phyloP scores from a whole-genome alignment of 1,139 yeast genomes.

The Debaryomycetaceae sp. region DNA sequence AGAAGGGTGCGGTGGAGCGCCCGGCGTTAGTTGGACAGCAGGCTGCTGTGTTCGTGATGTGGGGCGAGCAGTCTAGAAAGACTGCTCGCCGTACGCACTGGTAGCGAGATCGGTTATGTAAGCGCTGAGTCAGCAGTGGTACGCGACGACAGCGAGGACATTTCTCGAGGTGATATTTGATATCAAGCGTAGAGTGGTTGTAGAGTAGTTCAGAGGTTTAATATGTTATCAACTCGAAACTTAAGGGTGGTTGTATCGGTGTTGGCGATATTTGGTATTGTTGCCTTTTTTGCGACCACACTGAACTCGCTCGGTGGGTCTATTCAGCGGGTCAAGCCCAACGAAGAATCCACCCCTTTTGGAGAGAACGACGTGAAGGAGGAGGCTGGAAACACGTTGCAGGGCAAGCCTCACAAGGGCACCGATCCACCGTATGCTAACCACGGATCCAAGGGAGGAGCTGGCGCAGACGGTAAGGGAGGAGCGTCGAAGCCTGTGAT shows the following conservation, averaged over 20 bases:
- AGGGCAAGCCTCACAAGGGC: conserved; percentile 32
- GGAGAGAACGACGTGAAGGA: conserved; percentile 21
- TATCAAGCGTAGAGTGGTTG: too few relatives aligned
- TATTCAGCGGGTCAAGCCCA: conserved; percentile 25
- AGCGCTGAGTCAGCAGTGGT: too few relatives aligned
- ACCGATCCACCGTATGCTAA: conserved; percentile 34
- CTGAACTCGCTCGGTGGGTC: conserved; percentile 25
- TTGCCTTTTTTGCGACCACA: conserved; percentile 36
- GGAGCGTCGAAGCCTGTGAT: conserved; percentile 7
- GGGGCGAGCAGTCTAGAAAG: too few relatives aligned
- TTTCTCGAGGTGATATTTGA: too few relatives aligned
- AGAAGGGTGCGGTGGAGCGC: too few relatives aligned
- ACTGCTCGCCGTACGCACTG: too few relatives aligned
- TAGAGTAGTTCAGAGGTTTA: neutral
- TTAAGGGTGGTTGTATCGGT: conserved; percentile 34
- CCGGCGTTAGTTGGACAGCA: too few relatives aligned
- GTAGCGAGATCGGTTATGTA: too few relatives aligned
- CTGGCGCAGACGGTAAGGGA: conserved; percentile 2
- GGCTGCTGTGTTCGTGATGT: too few relatives aligned
- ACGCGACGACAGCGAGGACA: too few relatives aligned
- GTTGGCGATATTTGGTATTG: conserved; percentile 31
- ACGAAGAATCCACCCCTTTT: conserved; percentile 4
- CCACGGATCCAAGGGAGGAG: conserved; percentile 5
- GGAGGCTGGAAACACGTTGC: conserved; percentile 28
- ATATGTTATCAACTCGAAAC: conserved; percentile 35